Percentiles rank a stretch among this genome's conserved stretches.
Conservation (phyloP, 306 rosid genomes). For the Cajanus cajan region DNA sequence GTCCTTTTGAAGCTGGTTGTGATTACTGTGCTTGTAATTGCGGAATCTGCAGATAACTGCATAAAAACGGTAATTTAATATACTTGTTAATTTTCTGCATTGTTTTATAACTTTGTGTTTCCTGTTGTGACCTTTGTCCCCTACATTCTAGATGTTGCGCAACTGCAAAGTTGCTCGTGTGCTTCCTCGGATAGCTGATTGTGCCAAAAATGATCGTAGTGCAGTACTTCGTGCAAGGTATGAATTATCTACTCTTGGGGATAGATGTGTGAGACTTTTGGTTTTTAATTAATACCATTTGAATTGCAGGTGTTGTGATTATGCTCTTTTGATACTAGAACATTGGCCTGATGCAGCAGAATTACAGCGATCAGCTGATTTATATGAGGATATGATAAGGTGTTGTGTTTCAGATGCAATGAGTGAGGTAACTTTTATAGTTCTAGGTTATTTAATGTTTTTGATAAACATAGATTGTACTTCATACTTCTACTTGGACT, state of each 20-base stretch:
- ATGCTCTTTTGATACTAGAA: conserved; percentile 88
- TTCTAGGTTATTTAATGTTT: conserved; percentile 23
- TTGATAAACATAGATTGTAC: background rate
- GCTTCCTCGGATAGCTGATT: conserved; percentile 85
- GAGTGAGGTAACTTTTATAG: conserved; percentile 76
- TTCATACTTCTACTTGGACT: conserved; percentile 15
- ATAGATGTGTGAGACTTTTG: conserved; percentile 5
- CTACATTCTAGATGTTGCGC: conserved; percentile 72
- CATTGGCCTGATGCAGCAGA: conserved; percentile 99
- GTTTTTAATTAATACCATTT: conserved; percentile 30
- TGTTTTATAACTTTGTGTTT: conserved; percentile 1
- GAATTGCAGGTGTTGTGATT: conserved; percentile 87
- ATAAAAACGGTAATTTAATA: conserved; percentile 78
- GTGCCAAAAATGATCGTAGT: conserved; percentile 90
- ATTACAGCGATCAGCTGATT: conserved; percentile 82
- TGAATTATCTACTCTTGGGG: conserved; percentile 7
- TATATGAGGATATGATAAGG: conserved; percentile 86
- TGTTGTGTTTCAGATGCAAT: conserved; percentile 98
- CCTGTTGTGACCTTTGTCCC: conserved; percentile 24
- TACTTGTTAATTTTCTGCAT: background rate
- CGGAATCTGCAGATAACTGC: conserved; percentile 98
- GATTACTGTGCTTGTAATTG: conserved; percentile 99
- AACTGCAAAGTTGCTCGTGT: conserved; percentile 94
- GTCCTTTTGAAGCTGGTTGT: conserved; percentile 98
- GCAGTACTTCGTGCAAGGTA: conserved; percentile 97